phyloP scores from a whole-genome alignment of 352 stramenopile genomes.

The Pelagophyceae sp. region DNA sequence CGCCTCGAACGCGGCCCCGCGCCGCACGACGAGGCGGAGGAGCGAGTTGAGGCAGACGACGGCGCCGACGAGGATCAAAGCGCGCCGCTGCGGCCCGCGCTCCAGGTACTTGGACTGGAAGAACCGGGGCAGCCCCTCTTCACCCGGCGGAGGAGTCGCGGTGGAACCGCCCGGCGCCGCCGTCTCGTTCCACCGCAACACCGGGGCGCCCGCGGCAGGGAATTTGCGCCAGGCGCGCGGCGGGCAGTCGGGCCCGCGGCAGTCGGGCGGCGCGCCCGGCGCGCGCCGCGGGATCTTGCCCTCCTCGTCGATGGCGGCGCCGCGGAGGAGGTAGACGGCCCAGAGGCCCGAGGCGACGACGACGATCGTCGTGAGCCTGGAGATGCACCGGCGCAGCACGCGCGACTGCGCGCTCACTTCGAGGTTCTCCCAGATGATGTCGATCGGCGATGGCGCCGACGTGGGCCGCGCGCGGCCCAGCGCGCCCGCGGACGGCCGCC shows the following conservation, averaged over 20 bases:
- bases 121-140: too few relatives aligned
- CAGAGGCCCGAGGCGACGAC: not conserved
- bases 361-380: not conserved
- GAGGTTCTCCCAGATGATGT: conserved; percentile 19
- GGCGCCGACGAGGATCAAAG: not conserved
- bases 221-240: not conserved
- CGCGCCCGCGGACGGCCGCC: not conserved
- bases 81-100: not conserved
- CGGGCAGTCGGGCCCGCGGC: not conserved
- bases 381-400: not conserved
- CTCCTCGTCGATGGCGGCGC: not conserved
- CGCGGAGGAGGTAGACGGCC: not conserved
- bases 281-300: not conserved
- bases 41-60: conserved; percentile 8
- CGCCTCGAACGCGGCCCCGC: not conserved
- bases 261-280: not conserved
- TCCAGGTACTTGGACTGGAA: too few relatives aligned
- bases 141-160: not conserved
- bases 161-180: not conserved
- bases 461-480: not conserved
- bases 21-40: conserved; percentile 1
- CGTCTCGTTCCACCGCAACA: not conserved
- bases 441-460: not conserved
- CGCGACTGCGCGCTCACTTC: not conserved
- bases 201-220: too few relatives aligned